Evolutionary conservation across 768 basidiomycete species (phyloP).

Genomic region (Calvatia gigantea): DNA sequence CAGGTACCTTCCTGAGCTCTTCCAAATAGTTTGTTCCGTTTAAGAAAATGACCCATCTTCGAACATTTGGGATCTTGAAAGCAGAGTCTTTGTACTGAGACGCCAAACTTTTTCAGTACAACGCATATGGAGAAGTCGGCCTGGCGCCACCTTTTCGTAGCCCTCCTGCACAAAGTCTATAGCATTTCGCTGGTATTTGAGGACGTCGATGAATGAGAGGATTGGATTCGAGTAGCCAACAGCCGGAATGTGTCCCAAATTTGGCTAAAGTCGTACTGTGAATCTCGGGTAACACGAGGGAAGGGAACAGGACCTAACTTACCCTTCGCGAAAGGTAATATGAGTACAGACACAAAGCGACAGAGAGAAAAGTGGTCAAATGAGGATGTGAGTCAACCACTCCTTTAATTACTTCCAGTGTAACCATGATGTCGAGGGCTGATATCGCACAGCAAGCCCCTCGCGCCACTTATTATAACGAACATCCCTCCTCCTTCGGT

Average conservation of each 20-base stretch:
- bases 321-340: constrained; percentile 1
- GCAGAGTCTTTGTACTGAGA: constrained; percentile 22
- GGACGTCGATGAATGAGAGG: constrained; percentile 27
- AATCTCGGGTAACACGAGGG: neutral
- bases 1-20: constrained; percentile 41
- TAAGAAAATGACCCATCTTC: constrained; percentile 44
- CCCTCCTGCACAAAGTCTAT: constrained; percentile 28
- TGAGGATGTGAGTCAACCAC: neutral
- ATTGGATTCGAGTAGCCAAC: constrained; percentile 31
- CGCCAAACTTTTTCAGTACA: neutral
- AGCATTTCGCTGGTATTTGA: constrained; percentile 21
- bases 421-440: neutral
- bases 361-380: neutral
- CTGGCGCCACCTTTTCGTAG: constrained; percentile 23
- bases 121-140: neutral
- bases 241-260: constrained; percentile 28
- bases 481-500: too few species aligned
- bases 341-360: neutral
- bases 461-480: too few species aligned
- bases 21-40: constrained; percentile 37
- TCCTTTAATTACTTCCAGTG: neutral
- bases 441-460: too few species aligned
- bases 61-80: constrained; percentile 42
- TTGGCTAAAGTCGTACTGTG: neutral
- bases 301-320: neutral